Percentiles rank a stretch among this genome's conserved stretches.
phyloP scores from a whole-genome alignment of 768 basidiomycete species.

The Auriculariales sp. region DNA sequence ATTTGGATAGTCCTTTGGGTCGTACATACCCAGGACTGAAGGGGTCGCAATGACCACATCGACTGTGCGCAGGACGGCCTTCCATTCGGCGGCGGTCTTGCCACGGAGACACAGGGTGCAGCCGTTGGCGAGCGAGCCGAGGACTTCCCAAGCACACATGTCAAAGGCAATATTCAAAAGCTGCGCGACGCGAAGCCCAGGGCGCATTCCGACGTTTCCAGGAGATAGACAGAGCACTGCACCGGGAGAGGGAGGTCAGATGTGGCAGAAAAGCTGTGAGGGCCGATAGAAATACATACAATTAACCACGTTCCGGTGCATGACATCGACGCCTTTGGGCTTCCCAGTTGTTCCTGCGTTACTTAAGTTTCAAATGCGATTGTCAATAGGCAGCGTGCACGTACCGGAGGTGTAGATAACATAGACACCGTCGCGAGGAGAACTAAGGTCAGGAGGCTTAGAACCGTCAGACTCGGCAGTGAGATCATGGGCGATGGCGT shows the following conservation, averaged over 20 bases:
- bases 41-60: slow-evolving; percentile 12
- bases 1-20: slow-evolving; percentile 10
- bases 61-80: slow-evolving; percentile 7
- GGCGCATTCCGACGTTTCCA: slow-evolving; percentile 11
- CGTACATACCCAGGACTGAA: slow-evolving; percentile 9
- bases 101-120: slow-evolving; percentile 12
- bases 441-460: slow-evolving; percentile 5
- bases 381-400: neutral
- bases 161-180: slow-evolving; percentile 13
- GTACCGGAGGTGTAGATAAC: slow-evolving; percentile 12
- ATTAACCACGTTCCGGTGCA: slow-evolving; percentile 10
- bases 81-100: slow-evolving; percentile 9
- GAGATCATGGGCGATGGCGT: slow-evolving; percentile 6
- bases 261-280: neutral
- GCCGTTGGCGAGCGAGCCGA: slow-evolving; percentile 11
- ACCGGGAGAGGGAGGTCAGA: neutral
- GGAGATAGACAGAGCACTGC: slow-evolving; percentile 10
- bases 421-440: slow-evolving; percentile 9
- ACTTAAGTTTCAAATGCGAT: neutral
- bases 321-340: slow-evolving; percentile 13
- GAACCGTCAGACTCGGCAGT: neutral
- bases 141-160: slow-evolving; percentile 13
- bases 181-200: slow-evolving; percentile 12
- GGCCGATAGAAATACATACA: slow-evolving; percentile 5
- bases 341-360: slow-evolving; percentile 8